These are phyloP conservation scores for Alternaria brassicae DNA, from an alignment of 2,329 filamentous ascomycete genomes.

Conservation along the genomic window DNA sequence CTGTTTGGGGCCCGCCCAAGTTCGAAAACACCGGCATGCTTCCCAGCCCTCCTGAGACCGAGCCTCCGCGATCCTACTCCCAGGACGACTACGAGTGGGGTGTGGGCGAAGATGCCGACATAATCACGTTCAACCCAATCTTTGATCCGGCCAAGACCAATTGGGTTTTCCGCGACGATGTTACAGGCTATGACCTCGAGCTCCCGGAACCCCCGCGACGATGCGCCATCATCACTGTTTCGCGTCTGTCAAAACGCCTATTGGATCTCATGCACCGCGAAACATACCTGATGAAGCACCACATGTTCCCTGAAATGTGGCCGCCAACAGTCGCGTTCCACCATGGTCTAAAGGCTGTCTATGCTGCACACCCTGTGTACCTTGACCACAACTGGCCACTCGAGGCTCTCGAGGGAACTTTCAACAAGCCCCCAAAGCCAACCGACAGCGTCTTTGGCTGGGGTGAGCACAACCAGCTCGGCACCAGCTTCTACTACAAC, in stretches of 20 bases:
- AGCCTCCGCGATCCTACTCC: slow-evolving; percentile 65
- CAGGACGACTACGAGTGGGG: slow-evolving; percentile 77
- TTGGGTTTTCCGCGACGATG: slow-evolving; percentile 73
- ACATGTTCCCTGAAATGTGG: slow-evolving; percentile 80
- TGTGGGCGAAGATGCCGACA: slow-evolving; percentile 76
- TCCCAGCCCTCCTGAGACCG: slow-evolving; percentile 66
- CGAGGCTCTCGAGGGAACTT: slow-evolving; percentile 55
- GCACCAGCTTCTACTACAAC: slow-evolving; percentile 61
- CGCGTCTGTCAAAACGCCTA: slow-evolving; percentile 73
- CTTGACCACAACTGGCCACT: slow-evolving; percentile 76
- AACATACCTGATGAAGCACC: slow-evolving; percentile 73
- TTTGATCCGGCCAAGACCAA: slow-evolving; percentile 76
- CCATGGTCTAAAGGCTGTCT: slow-evolving; percentile 80
- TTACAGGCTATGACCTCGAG: slow-evolving; percentile 69
- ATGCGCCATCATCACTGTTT: slow-evolving; percentile 79
- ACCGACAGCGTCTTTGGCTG: slow-evolving; percentile 59
- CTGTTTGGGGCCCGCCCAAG: slow-evolving; percentile 69
- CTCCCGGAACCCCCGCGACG: slow-evolving; percentile 70
- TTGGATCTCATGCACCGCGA: slow-evolving; percentile 81
- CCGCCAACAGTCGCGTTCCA: slow-evolving; percentile 75
- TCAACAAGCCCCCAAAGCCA: slow-evolving; percentile 57
- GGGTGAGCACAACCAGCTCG: slow-evolving; percentile 61
- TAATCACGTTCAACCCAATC: slow-evolving; percentile 78
- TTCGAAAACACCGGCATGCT: slow-evolving; percentile 61
- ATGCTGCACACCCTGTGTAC: slow-evolving; percentile 79